A percentile compares a stretch with the other conserved stretches of the same genome.
Conservation (phyloP, 345 rosid species). For the Populus euphratica region DNA sequence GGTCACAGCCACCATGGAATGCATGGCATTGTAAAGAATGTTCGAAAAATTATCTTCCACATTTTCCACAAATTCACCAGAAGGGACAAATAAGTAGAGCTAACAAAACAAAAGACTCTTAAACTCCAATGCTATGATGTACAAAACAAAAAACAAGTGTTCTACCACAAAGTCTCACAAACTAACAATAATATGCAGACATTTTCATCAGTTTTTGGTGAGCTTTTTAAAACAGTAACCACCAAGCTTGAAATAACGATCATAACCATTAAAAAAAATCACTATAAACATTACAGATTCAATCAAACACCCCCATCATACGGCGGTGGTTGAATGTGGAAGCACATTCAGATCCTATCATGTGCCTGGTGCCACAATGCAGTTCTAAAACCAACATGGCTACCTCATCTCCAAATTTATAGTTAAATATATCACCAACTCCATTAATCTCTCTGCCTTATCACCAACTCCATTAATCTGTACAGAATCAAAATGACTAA, state of each 20-base stretch:
- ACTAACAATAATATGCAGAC: not conserved
- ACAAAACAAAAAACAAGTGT: not conserved
- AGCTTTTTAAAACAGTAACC: not conserved
- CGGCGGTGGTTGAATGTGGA: not conserved
- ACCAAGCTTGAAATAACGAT: not conserved
- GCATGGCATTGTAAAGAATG: not conserved
- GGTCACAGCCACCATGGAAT: not conserved
- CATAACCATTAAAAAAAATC: not conserved
- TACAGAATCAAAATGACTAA: not conserved
- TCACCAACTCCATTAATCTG: not conserved
- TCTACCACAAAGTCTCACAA: not conserved
- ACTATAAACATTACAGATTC: not conserved
- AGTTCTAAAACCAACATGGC: not conserved
- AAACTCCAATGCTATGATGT: not conserved
- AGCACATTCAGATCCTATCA: not conserved
- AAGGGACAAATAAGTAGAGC: too few relatives aligned
- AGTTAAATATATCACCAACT: not conserved
- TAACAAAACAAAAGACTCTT: not conserved
- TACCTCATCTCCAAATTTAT: not conserved
- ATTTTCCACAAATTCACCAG: not conserved
- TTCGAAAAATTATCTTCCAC: not conserved
- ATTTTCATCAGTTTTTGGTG: not conserved
- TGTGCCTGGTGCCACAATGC: not conserved
- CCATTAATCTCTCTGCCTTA: not conserved
- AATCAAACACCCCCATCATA: not conserved